Evolutionary conservation across 2,329 filamentous ascomycete genomes (phyloP), one percentile per base, ranked within the genome.

Genomic region (Aspergillus sojae): DNA sequence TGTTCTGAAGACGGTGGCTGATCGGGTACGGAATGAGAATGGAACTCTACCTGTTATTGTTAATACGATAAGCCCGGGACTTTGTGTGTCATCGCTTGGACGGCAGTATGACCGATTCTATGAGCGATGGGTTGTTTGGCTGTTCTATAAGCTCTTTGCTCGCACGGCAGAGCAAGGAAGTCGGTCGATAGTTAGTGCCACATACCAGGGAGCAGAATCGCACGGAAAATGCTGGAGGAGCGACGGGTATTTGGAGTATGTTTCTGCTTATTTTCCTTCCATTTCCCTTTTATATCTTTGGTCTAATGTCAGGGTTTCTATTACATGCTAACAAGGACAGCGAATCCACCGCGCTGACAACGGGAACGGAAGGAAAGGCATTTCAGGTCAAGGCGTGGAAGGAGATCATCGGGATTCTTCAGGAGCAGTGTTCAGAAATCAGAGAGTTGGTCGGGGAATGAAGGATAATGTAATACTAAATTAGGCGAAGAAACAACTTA

Each of bases 211-310:
- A 0, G 68, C 72, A 5, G 79, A 83, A 53, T 77, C 75, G 10
- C 77, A 82, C 61, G 81, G 81, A 2, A 75, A 74, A 64, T 79
- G 78, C 66, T 83, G 79, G 81, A 76, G 76, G 50, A 76, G 78
- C 64, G 79, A 81, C 63, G 73, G 72, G 39, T 74, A 76, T 61
- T 65, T 75, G 26, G 74, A 77, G 75, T 78, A 73, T 66, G 76
- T 68, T 34, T n/a, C 32, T 14, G 16, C 21, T 26, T 11, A 30
- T 23, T 14, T 14, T 10, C n/a, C 34, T 21, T 16, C 34, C 32
- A 14, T 34, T 23, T n/a, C 4, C 19, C 32, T 52, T 61, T 12
- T 39, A 6, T 26, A 2, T 53, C 19, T 32, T 45, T 19, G 6
- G 2, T n/a, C 6, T 45, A n/a, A 21, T 30, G 21, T 26, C 39